A percentile compares a stretch with the other conserved stretches of the same genome.
phyloP scores from a whole-genome alignment of 2,329 filamentous ascomycete species.

The Epichloe gansuensis region DNA sequence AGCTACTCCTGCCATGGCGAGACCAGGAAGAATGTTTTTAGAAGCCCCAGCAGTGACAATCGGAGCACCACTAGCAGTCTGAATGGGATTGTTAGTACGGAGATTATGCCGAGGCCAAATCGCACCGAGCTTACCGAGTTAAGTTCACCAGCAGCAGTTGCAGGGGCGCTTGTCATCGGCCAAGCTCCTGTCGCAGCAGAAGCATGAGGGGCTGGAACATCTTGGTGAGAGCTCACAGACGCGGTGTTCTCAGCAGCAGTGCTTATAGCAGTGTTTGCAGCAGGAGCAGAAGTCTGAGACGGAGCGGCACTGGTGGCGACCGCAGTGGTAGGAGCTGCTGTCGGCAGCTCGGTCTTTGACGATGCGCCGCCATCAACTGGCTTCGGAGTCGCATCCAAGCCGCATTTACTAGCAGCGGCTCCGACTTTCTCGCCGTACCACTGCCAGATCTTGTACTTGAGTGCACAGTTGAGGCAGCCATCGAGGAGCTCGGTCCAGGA shows the following conservation, averaged over 20 bases:
- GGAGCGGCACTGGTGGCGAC: neutral
- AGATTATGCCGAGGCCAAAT: too few species aligned
- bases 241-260: neutral
- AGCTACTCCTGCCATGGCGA: constrained; percentile 7
- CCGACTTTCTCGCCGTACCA: constrained; percentile 27
- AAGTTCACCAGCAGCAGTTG: neutral
- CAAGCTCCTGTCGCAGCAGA: neutral
- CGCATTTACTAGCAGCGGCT: constrained; percentile 24
- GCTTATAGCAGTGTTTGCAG: neutral
- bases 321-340: constrained; percentile 5
- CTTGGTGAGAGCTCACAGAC: neutral
- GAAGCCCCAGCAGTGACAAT: constrained; percentile 6
- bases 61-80: constrained; percentile 1
- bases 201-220: neutral
- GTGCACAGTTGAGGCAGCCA: constrained; percentile 31
- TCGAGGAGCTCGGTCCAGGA: constrained; percentile 29
- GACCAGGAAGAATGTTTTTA: neutral
- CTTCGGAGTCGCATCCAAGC: constrained; percentile 13
- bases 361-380: constrained; percentile 6
- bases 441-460: constrained; percentile 29
- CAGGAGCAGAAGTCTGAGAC: neutral
- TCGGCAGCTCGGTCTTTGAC: constrained; percentile 5
- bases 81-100: neutral
- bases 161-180: neutral
- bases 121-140: neutral